Percentiles rank a stretch among this genome's conserved stretches.
Conservation (phyloP, 2,329 filamentous ascomycete species). For the Penicillium sp. region DNA sequence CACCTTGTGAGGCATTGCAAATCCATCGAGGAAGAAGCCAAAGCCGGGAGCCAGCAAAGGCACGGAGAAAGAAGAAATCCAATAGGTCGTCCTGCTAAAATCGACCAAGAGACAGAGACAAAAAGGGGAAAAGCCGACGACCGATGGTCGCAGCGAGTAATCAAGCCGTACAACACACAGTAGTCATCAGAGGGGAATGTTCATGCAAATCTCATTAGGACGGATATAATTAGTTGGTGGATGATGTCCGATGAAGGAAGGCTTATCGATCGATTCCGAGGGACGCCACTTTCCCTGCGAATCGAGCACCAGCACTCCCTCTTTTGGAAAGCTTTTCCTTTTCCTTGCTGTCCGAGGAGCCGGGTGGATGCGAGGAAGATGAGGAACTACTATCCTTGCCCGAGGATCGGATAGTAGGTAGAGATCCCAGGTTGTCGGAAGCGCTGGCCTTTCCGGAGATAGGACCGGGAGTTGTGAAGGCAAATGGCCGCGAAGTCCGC, state of each 20-base stretch:
- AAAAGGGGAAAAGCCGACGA: background rate
- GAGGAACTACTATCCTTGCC: conserved; percentile 22
- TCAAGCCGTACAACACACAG: conserved; percentile 8
- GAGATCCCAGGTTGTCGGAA: conserved; percentile 57
- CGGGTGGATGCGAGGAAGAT: conserved; percentile 28
- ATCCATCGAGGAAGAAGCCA: background rate
- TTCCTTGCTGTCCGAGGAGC: conserved; percentile 46
- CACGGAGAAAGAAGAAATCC: background rate
- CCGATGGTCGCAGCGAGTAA: conserved; percentile 1
- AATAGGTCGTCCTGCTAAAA: background rate
- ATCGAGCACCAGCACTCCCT: conserved; percentile 69
- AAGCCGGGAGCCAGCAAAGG: background rate
- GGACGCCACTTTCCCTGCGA: conserved; percentile 50
- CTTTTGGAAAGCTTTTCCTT: conserved; percentile 72
- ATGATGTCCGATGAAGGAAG: background rate
- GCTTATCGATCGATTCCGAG: conserved; percentile 41
- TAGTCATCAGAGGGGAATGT: conserved; percentile 17
- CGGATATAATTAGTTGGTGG: conserved; percentile 15
- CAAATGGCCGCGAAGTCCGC: conserved; percentile 48
- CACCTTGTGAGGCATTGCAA: background rate
- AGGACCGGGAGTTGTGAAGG: conserved; percentile 33
- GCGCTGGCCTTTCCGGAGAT: conserved; percentile 32
- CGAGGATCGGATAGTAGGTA: conserved; percentile 51
- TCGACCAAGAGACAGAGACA: background rate
- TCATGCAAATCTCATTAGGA: conserved; percentile 24